These are phyloP conservation scores for Amanita jacksonii DNA, from an alignment of 768 basidiomycete species.

Conservation along the genomic window DNA sequence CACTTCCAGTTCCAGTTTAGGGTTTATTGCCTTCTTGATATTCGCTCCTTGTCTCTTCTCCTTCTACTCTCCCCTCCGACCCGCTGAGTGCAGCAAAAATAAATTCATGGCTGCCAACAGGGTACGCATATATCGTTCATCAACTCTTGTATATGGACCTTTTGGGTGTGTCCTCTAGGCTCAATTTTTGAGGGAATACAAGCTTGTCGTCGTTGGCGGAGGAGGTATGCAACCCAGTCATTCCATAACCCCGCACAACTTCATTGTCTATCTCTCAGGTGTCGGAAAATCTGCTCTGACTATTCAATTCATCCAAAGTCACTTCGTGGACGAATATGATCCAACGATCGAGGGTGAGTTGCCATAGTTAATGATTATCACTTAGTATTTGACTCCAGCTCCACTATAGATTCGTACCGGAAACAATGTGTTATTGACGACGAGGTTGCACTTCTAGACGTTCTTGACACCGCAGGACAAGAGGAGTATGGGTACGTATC, in stretches of 20 bases:
- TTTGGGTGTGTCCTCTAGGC: conserved; percentile 36
- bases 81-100: too few relatives aligned
- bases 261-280: conserved; percentile 23
- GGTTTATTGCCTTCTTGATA: background rate
- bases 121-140: conserved; percentile 17
- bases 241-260: conserved; percentile 2
- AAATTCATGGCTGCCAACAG: conserved; percentile 26
- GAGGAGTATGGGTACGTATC: conserved; percentile 88
- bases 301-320: conserved; percentile 96
- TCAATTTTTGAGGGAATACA: conserved; percentile 92
- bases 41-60: conserved; percentile 8
- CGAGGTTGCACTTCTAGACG: conserved; percentile 95
- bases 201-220: conserved; percentile 96
- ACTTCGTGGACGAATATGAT: conserved; percentile 89
- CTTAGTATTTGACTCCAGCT: conserved; percentile 5
- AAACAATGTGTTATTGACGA: conserved; percentile 98
- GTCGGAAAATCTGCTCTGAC: conserved; percentile 79
- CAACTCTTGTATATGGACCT: background rate
- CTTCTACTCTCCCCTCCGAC: conserved; percentile 9
- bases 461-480: conserved; percentile 95
- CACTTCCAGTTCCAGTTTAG: background rate
- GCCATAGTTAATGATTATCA: conserved; percentile 1
- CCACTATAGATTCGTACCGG: conserved; percentile 75
- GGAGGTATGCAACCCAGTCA: conserved; percentile 48
- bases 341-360: conserved; percentile 85